Evolutionary conservation across 805 yeast species (phyloP), one percentile per base, ranked within the genome.

Genomic region (Candida sphagnicola): DNA sequence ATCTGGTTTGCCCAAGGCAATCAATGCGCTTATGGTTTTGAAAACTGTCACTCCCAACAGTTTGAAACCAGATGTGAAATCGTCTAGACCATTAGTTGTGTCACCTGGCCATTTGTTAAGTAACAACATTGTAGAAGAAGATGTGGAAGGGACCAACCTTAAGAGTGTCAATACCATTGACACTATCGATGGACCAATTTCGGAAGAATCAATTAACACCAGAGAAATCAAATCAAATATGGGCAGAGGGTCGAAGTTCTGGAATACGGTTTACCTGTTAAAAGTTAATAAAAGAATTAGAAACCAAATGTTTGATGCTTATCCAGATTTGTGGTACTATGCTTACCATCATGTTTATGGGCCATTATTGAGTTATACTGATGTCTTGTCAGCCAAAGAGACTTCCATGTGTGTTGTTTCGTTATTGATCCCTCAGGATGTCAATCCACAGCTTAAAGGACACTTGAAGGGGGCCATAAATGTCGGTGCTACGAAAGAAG

Each of bases 401-500:
- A 83, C 96, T 1, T 80, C 91, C 23, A 55, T 87, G 42, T 81
- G 87, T 23, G 78, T 90, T 2, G 75, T 90, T 13, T 81, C 95
- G 0, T 74, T 91, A 44, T 70, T 90, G 47, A 80, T 90, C 8
- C 96, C 97, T 1, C 96, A 87, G 55, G 95, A 90, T 58, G 96
- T 90, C 8, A 87, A 85, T 48, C 95, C 96, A 0, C 96, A 90
- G 51, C 69, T 90, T 47, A 85, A 87, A 60, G 97, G 97, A 0
- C 97, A 90, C 56, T 69, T 90, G 44, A 77, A 74, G 56, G 97
- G 97, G 0, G 96, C 96, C 0, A 44, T 80, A 35, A 88, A 87
- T 51, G 75, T 79, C 19, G 96, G 96, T 0, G 83, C 85, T 6
- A 68, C 84, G 8, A 52, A 57, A 19, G 85, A 80, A 37, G 84